phyloP scores from a whole-genome alignment of 2,329 filamentous ascomycete species.

The Colletotrichum eremochloae region DNA sequence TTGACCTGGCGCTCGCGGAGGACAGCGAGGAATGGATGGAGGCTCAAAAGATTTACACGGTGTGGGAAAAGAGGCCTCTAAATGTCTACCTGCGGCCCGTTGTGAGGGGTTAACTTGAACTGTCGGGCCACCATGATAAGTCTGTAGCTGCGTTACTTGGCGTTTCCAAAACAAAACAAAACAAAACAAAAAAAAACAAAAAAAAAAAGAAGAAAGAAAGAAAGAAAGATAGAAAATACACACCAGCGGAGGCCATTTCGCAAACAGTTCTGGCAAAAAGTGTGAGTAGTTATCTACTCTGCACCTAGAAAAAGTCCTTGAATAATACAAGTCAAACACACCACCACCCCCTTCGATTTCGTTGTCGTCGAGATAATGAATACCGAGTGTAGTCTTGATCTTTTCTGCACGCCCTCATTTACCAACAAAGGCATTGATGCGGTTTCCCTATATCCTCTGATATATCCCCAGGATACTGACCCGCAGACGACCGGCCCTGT shows the following conservation, averaged over 20 bases:
- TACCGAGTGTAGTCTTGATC: no score
- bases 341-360: not conserved
- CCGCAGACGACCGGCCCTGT: not conserved
- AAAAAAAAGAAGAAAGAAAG: no score
- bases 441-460: not conserved
- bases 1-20: slow-evolving; percentile 57
- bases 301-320: not conserved
- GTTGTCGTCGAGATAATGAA: not conserved
- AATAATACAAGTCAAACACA: not conserved
- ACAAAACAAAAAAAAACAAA: not conserved
- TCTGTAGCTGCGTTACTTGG: not conserved
- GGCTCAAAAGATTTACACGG: slow-evolving; percentile 22
- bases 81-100: slow-evolving; percentile 36
- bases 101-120: not conserved
- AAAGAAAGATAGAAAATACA: not conserved
- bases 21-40: slow-evolving; percentile 54
- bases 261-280: not conserved
- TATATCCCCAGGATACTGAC: not conserved
- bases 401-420: not conserved
- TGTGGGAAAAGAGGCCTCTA: slow-evolving; percentile 32
- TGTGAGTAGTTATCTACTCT: not conserved
- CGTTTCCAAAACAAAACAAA: not conserved
- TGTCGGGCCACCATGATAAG: not conserved
- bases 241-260: not conserved
- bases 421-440: not conserved